Evolutionary conservation across 2,329 filamentous ascomycete genomes (phyloP).

Genomic region (Colletotrichum destructivum): DNA sequence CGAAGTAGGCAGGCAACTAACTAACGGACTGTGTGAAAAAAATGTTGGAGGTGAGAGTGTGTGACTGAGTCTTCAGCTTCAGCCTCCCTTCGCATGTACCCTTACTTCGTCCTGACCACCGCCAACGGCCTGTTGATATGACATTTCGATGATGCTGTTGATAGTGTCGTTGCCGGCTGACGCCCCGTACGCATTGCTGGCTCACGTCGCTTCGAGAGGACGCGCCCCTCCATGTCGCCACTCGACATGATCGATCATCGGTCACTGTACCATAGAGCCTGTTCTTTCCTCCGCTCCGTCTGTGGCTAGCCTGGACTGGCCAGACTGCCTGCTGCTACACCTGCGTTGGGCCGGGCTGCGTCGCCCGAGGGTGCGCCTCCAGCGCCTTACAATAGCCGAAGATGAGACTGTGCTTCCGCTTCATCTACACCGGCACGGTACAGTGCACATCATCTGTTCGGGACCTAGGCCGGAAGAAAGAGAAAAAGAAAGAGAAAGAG

Average conservation of each 20-base stretch:
- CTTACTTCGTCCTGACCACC: not conserved
- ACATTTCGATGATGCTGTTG: not conserved
- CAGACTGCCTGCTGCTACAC: not conserved
- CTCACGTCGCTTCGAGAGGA: not conserved
- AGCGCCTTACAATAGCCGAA: slow-evolving; percentile 20
- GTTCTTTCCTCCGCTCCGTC: not conserved
- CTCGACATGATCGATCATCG: not conserved
- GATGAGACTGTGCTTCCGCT: slow-evolving; percentile 21
- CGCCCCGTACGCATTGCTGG: not conserved
- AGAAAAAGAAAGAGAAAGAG: too few species aligned
- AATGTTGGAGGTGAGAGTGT: too few species aligned
- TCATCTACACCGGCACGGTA: not conserved
- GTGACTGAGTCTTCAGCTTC: not conserved
- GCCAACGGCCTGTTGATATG: not conserved
- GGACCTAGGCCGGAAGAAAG: too few species aligned
- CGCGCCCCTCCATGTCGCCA: not conserved
- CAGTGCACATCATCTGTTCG: not conserved
- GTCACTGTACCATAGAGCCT: not conserved
- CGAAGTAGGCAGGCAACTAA: not conserved
- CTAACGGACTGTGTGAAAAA: not conserved
- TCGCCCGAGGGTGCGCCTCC: slow-evolving; percentile 18
- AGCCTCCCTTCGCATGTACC: not conserved
- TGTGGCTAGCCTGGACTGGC: slow-evolving; percentile 21
- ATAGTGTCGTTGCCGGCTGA: not conserved
- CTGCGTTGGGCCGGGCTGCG: slow-evolving; percentile 5